phyloP scores from a whole-genome alignment of 768 basidiomycete species.

The Hydnum rufescens region DNA sequence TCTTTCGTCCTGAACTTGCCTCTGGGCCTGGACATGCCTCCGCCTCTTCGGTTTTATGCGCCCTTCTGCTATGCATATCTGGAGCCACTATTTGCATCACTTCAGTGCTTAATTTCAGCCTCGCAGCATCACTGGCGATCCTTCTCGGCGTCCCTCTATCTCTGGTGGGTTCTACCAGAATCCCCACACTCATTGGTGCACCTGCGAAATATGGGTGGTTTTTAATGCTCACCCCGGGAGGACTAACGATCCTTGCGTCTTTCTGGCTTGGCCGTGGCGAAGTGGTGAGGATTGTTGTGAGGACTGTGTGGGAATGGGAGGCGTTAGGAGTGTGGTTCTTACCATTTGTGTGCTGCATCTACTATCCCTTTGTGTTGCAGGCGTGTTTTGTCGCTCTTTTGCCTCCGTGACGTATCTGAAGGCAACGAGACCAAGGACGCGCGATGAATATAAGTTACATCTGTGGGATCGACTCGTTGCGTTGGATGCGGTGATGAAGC shows the following conservation, averaged over 20 bases:
- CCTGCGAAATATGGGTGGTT: constrained; percentile 7
- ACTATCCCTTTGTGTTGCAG: constrained; percentile 54
- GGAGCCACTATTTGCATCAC: constrained; percentile 74
- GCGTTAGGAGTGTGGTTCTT: constrained; percentile 65
- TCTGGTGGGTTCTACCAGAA: constrained; percentile 12
- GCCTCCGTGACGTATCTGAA: too few relatives aligned
- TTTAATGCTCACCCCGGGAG: constrained; percentile 9
- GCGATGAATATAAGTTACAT: too few relatives aligned
- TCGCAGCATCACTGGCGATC: constrained; percentile 52
- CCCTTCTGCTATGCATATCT: constrained; percentile 60
- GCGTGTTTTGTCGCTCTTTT: too few relatives aligned
- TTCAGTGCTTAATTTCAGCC: constrained; percentile 82
- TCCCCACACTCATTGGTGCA: constrained; percentile 3
- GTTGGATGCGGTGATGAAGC: too few relatives aligned
- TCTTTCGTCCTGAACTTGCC: constrained; percentile 10
- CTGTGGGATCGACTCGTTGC: too few relatives aligned
- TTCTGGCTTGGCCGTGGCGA: constrained; percentile 29
- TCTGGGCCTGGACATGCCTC: constrained; percentile 12
- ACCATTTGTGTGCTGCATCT: constrained; percentile 64
- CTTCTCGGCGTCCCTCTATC: constrained; percentile 45
- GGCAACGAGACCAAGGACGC: too few relatives aligned
- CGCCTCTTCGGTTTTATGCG: constrained; percentile 35
- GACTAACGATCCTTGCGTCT: constrained; percentile 21
- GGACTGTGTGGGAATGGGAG: constrained; percentile 58
- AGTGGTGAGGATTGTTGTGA: constrained; percentile 22